Percentiles rank a stretch among this genome's conserved stretches.
These are phyloP conservation scores for Russula emetica DNA, from an alignment of 768 basidiomycete genomes.

Conservation along the genomic window DNA sequence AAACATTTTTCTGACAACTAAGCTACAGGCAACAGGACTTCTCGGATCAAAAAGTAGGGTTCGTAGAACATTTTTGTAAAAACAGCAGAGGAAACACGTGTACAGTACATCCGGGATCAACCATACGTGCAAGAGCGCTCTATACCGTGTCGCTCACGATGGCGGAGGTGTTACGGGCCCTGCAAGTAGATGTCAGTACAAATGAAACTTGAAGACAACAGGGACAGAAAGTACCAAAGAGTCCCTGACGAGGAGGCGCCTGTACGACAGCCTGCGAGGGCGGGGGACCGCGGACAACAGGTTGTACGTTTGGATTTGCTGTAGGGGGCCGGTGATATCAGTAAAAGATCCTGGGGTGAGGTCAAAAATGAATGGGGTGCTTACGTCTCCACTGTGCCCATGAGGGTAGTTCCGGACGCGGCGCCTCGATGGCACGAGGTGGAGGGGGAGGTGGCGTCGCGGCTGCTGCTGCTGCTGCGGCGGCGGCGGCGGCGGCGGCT, in stretches of 20 bases:
- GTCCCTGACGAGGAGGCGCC: conserved; percentile 51
- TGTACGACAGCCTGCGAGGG: conserved; percentile 36
- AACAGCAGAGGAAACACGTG: background rate
- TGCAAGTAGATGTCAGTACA: conserved; percentile 9
- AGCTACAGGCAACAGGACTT: conserved; percentile 10
- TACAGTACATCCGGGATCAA: background rate
- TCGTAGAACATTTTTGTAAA: background rate
- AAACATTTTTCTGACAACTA: background rate
- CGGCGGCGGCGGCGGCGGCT: too few species aligned
- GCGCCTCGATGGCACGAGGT: conserved; percentile 30
- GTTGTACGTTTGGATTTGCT: conserved; percentile 66
- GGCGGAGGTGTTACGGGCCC: conserved; percentile 35
- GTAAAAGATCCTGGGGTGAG: background rate
- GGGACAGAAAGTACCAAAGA: conserved; percentile 52
- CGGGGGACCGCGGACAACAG: conserved; percentile 40
- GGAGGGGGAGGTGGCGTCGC: conserved; percentile 42
- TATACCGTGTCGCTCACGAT: conserved; percentile 23
- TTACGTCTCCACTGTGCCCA: conserved; percentile 86
- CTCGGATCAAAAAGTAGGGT: background rate
- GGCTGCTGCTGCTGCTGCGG: conserved; percentile 38
- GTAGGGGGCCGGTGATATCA: background rate
- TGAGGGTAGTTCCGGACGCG: conserved; percentile 57
- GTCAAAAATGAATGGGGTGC: conserved; percentile 32
- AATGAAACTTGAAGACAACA: background rate
- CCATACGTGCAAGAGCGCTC: background rate